Percentiles rank a stretch among this genome's conserved stretches.
phyloP scores from a whole-genome alignment of 805 yeast species.

The Candida methanosorbosa region DNA sequence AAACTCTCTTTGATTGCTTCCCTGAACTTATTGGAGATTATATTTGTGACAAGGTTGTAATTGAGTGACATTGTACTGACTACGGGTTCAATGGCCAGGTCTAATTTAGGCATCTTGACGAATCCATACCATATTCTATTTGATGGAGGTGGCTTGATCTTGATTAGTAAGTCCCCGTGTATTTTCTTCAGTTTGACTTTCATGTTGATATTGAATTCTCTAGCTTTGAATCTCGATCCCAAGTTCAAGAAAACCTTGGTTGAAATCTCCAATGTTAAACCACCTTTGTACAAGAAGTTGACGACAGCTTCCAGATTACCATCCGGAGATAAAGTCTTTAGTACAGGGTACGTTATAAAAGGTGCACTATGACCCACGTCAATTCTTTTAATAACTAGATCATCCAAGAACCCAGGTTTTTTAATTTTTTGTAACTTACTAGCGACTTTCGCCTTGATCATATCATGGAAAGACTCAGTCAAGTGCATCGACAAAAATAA shows the following conservation, averaged over 20 bases:
- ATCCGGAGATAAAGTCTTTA: slow-evolving; percentile 66
- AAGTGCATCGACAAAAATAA: slow-evolving; percentile 68
- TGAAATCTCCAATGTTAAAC: slow-evolving; percentile 65
- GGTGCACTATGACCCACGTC: slow-evolving; percentile 80
- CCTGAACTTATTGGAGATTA: slow-evolving; percentile 67
- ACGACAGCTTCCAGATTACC: slow-evolving; percentile 62
- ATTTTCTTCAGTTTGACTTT: slow-evolving; percentile 59
- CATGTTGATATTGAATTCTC: slow-evolving; percentile 67
- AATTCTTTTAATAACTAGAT: slow-evolving; percentile 63
- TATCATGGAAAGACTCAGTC: slow-evolving; percentile 56
- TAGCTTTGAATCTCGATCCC: slow-evolving; percentile 64
- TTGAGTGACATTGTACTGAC: slow-evolving; percentile 78
- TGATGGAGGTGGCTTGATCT: slow-evolving; percentile 85
- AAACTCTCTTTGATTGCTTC: slow-evolving; percentile 74
- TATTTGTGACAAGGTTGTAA: slow-evolving; percentile 69
- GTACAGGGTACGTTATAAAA: slow-evolving; percentile 59
- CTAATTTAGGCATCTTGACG: slow-evolving; percentile 67
- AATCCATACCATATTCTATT: slow-evolving; percentile 88
- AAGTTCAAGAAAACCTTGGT: slow-evolving; percentile 72
- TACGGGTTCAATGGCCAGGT: slow-evolving; percentile 79
- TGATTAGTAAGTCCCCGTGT: slow-evolving; percentile 63
- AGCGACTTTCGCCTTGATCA: slow-evolving; percentile 49
- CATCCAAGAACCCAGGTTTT: slow-evolving; percentile 82
- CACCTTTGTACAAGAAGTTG: slow-evolving; percentile 65
- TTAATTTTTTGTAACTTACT: slow-evolving; percentile 72